Conservation (phyloP, 164 flowering plant species). For the Malania oleifera region DNA sequence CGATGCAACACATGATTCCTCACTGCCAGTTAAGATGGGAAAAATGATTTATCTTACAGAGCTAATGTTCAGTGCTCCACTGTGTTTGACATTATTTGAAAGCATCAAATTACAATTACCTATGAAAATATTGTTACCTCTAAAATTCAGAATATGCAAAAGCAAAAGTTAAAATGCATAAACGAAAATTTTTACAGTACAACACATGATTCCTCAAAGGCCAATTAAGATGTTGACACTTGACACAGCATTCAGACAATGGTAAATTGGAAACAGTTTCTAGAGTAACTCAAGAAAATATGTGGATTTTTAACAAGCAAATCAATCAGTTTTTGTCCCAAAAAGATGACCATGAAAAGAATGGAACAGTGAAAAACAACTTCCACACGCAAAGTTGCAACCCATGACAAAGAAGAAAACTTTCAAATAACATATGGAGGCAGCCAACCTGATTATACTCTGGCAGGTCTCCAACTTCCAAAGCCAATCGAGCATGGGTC, state of each 20-base stretch:
- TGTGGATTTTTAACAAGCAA: too few species aligned
- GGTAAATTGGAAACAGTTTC: background rate
- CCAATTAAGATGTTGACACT: background rate
- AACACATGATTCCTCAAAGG: background rate
- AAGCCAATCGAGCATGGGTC: slow-evolving; percentile 92
- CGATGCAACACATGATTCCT: too few species aligned
- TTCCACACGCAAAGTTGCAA: background rate
- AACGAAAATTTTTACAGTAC: too few species aligned
- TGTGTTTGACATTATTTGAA: too few species aligned
- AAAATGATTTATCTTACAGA: too few species aligned
- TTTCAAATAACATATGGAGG: background rate
- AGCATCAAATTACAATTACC: too few species aligned
- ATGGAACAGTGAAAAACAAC: background rate
- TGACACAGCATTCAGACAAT: background rate
- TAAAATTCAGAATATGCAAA: too few species aligned
- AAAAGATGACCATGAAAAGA: background rate
- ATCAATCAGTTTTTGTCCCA: background rate
- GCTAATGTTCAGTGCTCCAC: too few species aligned
- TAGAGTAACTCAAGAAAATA: too few species aligned
- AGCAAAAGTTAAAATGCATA: too few species aligned
- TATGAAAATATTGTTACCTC: too few species aligned
- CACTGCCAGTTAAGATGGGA: too few species aligned
- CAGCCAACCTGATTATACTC: slow-evolving; percentile 88
- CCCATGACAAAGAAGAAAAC: background rate
- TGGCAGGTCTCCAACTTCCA: slow-evolving; percentile 87